These are phyloP conservation scores for Bassia scoparia DNA, from an alignment of 148 eudicot genomes.

Conservation along the genomic window DNA sequence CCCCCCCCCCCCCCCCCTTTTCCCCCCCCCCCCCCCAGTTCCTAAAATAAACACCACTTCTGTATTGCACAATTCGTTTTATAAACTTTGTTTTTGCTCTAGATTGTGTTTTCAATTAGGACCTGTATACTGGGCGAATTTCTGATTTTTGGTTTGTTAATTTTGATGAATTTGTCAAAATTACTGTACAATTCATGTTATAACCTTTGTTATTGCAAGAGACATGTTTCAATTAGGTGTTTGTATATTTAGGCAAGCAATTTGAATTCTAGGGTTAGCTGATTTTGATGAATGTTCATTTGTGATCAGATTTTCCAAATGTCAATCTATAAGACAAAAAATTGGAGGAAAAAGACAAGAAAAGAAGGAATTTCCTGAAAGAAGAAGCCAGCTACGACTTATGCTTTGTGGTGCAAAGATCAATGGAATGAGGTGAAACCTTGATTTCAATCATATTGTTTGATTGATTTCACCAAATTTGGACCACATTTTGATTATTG, in stretches of 20 bases:
- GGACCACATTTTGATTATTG: not conserved
- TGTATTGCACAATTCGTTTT: no score
- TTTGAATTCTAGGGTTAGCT: not conserved
- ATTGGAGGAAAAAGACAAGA: constrained; percentile 59
- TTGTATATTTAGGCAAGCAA: not conserved
- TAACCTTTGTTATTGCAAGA: no score
- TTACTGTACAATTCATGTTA: no score
- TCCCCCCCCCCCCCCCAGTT: no score
- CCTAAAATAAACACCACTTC: no score
- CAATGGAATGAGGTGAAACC: constrained; percentile 77
- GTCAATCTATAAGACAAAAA: constrained; percentile 52
- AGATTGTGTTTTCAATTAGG: no score
- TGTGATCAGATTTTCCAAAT: constrained; percentile 46
- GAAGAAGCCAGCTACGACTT: constrained; percentile 77
- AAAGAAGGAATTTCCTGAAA: constrained; percentile 55
- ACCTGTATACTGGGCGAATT: no score
- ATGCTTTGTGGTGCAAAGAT: constrained; percentile 85
- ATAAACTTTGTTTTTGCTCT: no score
- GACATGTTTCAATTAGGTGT: not conserved
- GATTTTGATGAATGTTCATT: not conserved
- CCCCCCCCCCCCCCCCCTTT: no score
- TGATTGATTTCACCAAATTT: not conserved
- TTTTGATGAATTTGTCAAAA: no score
- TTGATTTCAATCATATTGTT: not conserved
- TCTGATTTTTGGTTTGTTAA: no score